These are phyloP conservation scores for Schoenoplectus triqueter DNA, from an alignment of 202 grass and related monocot species.

Conservation along the genomic window DNA sequence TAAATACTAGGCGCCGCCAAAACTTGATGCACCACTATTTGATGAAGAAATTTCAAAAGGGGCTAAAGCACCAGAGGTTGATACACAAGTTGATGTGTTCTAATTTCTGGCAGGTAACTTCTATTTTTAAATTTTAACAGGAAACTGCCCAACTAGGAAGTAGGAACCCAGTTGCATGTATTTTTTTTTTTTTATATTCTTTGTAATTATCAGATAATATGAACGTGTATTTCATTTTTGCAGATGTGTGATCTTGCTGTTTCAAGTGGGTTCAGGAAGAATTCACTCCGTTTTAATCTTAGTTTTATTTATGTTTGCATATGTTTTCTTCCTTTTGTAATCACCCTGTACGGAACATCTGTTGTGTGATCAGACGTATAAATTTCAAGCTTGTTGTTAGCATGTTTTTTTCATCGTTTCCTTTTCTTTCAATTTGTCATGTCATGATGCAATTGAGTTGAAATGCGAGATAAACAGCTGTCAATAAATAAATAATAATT, in stretches of 20 bases:
- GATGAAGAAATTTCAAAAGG: slow-evolving; percentile 34
- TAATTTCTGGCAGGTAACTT: slow-evolving; percentile 36
- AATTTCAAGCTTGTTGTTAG: neutral
- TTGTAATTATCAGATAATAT: neutral
- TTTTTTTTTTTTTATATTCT: neutral
- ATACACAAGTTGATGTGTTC: slow-evolving; percentile 52
- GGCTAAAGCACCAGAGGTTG: neutral
- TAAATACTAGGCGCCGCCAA: slow-evolving; percentile 48
- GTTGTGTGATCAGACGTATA: neutral
- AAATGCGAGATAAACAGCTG: neutral
- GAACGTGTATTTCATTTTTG: neutral
- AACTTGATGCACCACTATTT: slow-evolving; percentile 54
- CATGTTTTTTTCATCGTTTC: neutral
- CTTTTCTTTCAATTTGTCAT: neutral
- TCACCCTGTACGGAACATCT: neutral
- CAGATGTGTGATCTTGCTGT: neutral
- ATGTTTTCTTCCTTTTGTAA: neutral
- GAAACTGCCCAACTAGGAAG: too few relatives aligned
- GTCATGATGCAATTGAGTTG: neutral
- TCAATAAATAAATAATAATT: too few relatives aligned
- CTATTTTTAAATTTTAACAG: neutral
- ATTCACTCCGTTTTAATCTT: neutral
- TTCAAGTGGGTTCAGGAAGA: neutral
- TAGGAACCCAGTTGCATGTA: neutral
- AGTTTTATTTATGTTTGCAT: too few relatives aligned